Percentiles rank a stretch among this genome's conserved stretches.
phyloP scores from a whole-genome alignment of 768 basidiomycete genomes.

The Boletus sp. region DNA sequence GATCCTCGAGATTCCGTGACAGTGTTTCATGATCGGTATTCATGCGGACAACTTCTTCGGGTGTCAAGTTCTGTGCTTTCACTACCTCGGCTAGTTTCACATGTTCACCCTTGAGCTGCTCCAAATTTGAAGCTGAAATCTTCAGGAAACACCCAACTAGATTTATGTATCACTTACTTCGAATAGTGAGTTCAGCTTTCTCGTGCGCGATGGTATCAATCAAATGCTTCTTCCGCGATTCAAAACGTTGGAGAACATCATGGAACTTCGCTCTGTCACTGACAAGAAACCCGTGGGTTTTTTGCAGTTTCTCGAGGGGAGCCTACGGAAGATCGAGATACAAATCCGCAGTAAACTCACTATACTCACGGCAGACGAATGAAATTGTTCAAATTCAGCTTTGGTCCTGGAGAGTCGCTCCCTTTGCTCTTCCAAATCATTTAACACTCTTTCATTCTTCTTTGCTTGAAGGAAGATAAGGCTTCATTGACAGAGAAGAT shows the following conservation, averaged over 20 bases:
- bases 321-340: constrained; percentile 38
- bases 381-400: constrained; percentile 54
- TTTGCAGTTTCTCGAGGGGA: constrained; percentile 59
- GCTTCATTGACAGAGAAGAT: background rate
- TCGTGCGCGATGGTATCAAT: constrained; percentile 64
- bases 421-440: constrained; percentile 58
- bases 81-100: constrained; percentile 62
- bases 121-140: constrained; percentile 54
- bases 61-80: constrained; percentile 82
- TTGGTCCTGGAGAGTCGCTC: constrained; percentile 45
- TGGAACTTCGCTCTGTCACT: constrained; percentile 78
- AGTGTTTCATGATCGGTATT: constrained; percentile 84
- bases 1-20: constrained; percentile 67
- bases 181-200: constrained; percentile 57
- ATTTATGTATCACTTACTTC: constrained; percentile 39
- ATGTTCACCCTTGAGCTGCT: constrained; percentile 62
- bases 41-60: constrained; percentile 90
- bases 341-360: background rate
- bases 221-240: constrained; percentile 64
- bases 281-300: constrained; percentile 59
- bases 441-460: constrained; percentile 66
- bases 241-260: constrained; percentile 67
- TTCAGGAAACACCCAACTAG: background rate
- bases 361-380: constrained; percentile 53
- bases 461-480: constrained; percentile 42